These are phyloP conservation scores for Hyphopichia khmerensis DNA, from an alignment of 1,139 yeast species.

Conservation along the genomic window DNA sequence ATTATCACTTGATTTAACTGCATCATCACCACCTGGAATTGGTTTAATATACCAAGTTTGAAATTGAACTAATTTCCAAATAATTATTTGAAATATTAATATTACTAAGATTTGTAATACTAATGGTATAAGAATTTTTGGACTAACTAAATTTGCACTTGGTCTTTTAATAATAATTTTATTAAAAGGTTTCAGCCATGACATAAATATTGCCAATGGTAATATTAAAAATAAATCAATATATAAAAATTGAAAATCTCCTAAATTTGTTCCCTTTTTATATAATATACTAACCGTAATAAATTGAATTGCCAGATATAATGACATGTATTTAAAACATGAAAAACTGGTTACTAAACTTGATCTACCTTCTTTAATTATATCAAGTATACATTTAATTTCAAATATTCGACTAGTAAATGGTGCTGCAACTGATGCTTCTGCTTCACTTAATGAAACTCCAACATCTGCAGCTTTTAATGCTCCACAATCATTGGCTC, in stretches of 20 bases:
- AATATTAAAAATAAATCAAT: slow-evolving; percentile 86
- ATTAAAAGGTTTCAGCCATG: slow-evolving; percentile 86
- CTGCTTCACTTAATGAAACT: slow-evolving; percentile 92
- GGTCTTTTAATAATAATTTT: slow-evolving; percentile 72
- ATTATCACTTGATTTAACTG: slow-evolving; percentile 85
- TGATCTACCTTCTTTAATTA: slow-evolving; percentile 91
- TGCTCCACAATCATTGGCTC: slow-evolving; percentile 97
- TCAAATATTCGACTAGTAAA: slow-evolving; percentile 89
- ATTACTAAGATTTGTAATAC: slow-evolving; percentile 68
- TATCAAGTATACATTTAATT: slow-evolving; percentile 87
- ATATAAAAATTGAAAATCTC: slow-evolving; percentile 96
- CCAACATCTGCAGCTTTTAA: slow-evolving; percentile 97
- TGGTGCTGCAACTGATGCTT: slow-evolving; percentile 98
- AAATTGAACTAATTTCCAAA: slow-evolving; percentile 62
- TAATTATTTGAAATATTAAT: slow-evolving; percentile 59
- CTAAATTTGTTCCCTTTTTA: slow-evolving; percentile 86
- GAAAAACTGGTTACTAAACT: slow-evolving; percentile 93
- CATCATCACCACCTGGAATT: slow-evolving; percentile 79
- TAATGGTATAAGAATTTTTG: slow-evolving; percentile 80
- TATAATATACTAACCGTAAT: slow-evolving; percentile 81
- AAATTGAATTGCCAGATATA: slow-evolving; percentile 95
- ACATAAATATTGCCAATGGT: slow-evolving; percentile 95
- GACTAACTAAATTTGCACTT: slow-evolving; percentile 88
- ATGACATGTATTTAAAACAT: slow-evolving; percentile 96
- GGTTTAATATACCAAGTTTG: slow-evolving; percentile 82